Evolutionary conservation across 2,329 filamentous ascomycete genomes (phyloP).

Genomic region (Zymoseptoria pseudotritici): DNA sequence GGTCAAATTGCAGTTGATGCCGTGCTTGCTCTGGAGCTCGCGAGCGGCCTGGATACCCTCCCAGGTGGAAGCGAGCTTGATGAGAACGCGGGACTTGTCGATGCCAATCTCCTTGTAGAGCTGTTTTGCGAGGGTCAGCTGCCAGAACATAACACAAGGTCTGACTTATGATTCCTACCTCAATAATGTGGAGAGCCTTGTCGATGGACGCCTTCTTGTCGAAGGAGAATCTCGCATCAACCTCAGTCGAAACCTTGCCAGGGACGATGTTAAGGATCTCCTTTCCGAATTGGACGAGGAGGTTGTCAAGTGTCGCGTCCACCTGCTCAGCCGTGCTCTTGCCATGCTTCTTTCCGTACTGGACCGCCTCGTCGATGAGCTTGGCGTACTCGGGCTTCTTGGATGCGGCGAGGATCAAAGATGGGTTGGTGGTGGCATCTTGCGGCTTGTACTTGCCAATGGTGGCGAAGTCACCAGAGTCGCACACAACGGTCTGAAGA

Average conservation of each 20-base stretch:
- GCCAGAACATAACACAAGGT: not conserved
- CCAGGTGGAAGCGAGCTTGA: slow-evolving; percentile 99
- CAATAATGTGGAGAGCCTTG: slow-evolving; percentile 95
- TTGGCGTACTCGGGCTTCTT: slow-evolving; percentile 47
- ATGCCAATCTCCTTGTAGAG: slow-evolving; percentile 92
- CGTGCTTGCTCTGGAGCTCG: slow-evolving; percentile 91
- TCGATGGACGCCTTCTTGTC: slow-evolving; percentile 84
- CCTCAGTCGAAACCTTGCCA: slow-evolving; percentile 97
- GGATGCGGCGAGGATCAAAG: slow-evolving; percentile 92
- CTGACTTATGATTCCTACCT: slow-evolving; percentile 52
- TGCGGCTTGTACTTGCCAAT: slow-evolving; percentile 99
- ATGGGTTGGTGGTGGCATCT: slow-evolving; percentile 99
- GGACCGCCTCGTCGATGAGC: slow-evolving; percentile 41
- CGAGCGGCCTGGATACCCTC: slow-evolving; percentile 98
- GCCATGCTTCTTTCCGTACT: slow-evolving; percentile 72
- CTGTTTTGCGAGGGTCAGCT: slow-evolving; percentile 42
- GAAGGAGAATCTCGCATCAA: slow-evolving; percentile 93
- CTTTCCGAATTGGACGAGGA: slow-evolving; percentile 95
- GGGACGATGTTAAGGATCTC: slow-evolving; percentile 96
- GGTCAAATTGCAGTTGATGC: slow-evolving; percentile 97
- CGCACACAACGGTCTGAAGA: slow-evolving; percentile 79
- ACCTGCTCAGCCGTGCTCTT: slow-evolving; percentile 69
- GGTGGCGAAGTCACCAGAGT: slow-evolving; percentile 79
- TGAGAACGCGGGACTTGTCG: slow-evolving; percentile 86
- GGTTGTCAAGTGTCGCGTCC: slow-evolving; percentile 81